phyloP scores from a whole-genome alignment of 768 basidiomycete species.

The Tephrocybe sp. region DNA sequence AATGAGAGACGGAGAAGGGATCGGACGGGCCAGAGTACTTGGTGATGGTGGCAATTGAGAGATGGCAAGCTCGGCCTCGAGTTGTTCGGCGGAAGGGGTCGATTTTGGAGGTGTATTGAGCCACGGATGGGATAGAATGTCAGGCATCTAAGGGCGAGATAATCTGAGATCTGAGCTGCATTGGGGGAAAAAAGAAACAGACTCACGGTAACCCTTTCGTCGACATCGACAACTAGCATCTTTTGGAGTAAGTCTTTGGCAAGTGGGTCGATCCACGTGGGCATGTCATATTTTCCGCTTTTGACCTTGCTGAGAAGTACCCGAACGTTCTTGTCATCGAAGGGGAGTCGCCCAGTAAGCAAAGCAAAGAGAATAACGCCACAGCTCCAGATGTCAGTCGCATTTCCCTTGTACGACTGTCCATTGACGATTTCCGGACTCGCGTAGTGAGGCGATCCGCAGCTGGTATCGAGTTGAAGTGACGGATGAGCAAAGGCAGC shows the following conservation, averaged over 20 bases:
- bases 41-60: slow-evolving; percentile 60
- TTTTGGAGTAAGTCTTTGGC: slow-evolving; percentile 80
- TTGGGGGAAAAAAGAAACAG: background rate
- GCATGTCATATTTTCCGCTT: slow-evolving; percentile 81
- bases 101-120: slow-evolving; percentile 34
- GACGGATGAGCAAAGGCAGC: slow-evolving; percentile 89
- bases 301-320: slow-evolving; percentile 84
- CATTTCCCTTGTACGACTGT: slow-evolving; percentile 81
- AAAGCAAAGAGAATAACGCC: slow-evolving; percentile 92
- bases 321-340: slow-evolving; percentile 86
- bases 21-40: slow-evolving; percentile 65
- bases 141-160: slow-evolving; percentile 60
- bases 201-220: slow-evolving; percentile 74
- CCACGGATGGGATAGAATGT: slow-evolving; percentile 88
- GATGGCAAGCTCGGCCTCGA: slow-evolving; percentile 15
- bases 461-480: slow-evolving; percentile 87
- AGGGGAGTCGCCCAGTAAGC: slow-evolving; percentile 86
- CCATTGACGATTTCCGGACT: slow-evolving; percentile 96
- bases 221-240: slow-evolving; percentile 88
- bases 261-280: slow-evolving; percentile 73
- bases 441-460: slow-evolving; percentile 96
- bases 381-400: slow-evolving; percentile 96
- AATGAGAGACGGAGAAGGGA: slow-evolving; percentile 65
- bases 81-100: slow-evolving; percentile 16
- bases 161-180: slow-evolving; percentile 1